These are phyloP conservation scores for Paraphaeosphaeria minitans DNA, from an alignment of 2,329 filamentous ascomycete species.

Conservation along the genomic window DNA sequence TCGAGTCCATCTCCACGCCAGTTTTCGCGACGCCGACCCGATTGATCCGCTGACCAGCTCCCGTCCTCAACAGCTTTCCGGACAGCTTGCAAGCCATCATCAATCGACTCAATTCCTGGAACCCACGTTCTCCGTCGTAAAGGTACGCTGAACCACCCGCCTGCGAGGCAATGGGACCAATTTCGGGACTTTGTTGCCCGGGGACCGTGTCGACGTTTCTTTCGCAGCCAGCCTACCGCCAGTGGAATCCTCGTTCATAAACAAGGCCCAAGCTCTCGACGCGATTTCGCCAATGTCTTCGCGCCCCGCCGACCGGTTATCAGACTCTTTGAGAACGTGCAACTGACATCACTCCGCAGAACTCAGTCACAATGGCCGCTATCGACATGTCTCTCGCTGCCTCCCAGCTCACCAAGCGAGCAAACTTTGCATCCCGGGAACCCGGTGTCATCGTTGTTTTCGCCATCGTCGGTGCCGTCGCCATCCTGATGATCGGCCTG, in stretches of 20 bases:
- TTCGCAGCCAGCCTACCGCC: conserved; percentile 21
- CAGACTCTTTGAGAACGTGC: not conserved
- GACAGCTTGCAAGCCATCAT: conserved; percentile 28
- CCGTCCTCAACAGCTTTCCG: conserved; percentile 30
- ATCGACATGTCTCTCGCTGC: conserved; percentile 44
- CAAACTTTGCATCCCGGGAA: conserved; percentile 63
- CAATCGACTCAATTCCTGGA: conserved; percentile 21
- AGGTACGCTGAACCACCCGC: conserved; percentile 37
- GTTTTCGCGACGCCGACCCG: conserved; percentile 33
- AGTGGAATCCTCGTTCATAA: conserved; percentile 21
- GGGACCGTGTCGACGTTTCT: conserved; percentile 17
- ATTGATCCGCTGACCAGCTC: conserved; percentile 40
- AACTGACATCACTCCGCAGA: conserved; percentile 24
- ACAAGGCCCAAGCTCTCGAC: conserved; percentile 18
- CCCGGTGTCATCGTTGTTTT: conserved; percentile 68
- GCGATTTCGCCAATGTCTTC: conserved; percentile 1
- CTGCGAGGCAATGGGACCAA: conserved; percentile 25
- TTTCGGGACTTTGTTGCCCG: not conserved
- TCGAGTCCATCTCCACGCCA: conserved; percentile 27
- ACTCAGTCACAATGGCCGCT: conserved; percentile 44
- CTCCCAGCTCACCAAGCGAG: conserved; percentile 57
- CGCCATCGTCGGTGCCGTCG: conserved; percentile 63
- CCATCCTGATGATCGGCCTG: conserved; percentile 55
- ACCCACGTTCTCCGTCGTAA: conserved; percentile 31
- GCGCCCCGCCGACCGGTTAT: not conserved